A percentile compares a stretch with the other conserved stretches of the same genome.
phyloP scores from a whole-genome alignment of 2,329 filamentous ascomycete genomes.

The Trichophyton rubrum region DNA sequence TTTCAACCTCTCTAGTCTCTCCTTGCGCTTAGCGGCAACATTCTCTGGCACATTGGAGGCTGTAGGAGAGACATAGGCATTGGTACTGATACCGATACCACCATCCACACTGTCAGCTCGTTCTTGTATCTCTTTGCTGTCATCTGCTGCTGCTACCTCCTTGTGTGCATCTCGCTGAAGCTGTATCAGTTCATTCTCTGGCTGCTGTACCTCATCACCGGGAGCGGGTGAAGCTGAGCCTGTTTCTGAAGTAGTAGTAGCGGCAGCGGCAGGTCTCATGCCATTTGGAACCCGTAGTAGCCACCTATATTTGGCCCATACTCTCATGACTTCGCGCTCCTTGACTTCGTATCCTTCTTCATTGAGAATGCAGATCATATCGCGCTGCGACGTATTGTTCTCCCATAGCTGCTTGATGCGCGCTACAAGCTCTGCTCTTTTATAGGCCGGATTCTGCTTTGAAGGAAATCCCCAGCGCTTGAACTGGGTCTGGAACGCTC shows the following conservation, averaged over 20 bases:
- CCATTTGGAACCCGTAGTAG: slow-evolving; percentile 50
- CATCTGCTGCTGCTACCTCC: slow-evolving; percentile 18
- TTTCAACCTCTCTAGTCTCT: slow-evolving; percentile 44
- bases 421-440: slow-evolving; percentile 53
- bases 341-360: slow-evolving; percentile 63
- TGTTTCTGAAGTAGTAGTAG: slow-evolving; percentile 14
- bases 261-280: slow-evolving; percentile 35
- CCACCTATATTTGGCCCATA: slow-evolving; percentile 58
- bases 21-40: slow-evolving; percentile 41
- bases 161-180: slow-evolving; percentile 30
- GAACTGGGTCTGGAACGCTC: slow-evolving; percentile 64
- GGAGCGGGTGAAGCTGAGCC: not conserved
- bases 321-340: slow-evolving; percentile 55
- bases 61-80: not conserved
- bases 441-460: slow-evolving; percentile 60
- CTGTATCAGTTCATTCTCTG: slow-evolving; percentile 27
- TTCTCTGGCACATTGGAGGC: slow-evolving; percentile 29
- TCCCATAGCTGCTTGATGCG: slow-evolving; percentile 70
- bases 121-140: not conserved
- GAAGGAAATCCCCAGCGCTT: slow-evolving; percentile 67
- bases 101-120: not conserved
- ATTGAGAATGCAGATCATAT: slow-evolving; percentile 59
- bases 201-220: slow-evolving; percentile 9
- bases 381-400: slow-evolving; percentile 55
- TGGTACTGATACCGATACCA: not conserved